Conservation (phyloP, 2,329 filamentous ascomycete species). For the Epichloe gansuensis region DNA sequence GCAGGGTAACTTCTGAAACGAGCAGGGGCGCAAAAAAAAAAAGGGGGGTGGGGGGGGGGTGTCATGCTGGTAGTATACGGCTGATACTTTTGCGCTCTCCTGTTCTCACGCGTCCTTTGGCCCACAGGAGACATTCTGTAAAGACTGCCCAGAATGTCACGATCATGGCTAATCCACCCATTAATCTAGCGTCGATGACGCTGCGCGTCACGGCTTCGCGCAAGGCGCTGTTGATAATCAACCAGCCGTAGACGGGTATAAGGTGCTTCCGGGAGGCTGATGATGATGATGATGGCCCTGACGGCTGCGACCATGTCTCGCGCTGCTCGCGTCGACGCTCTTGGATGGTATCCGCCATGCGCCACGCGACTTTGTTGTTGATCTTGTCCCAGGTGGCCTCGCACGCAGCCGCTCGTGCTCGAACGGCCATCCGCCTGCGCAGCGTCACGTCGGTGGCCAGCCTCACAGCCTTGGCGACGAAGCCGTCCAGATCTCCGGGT, state of each 20-base stretch:
- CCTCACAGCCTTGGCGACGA: conserved; percentile 39
- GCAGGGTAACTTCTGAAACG: no score
- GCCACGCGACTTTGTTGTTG: conserved; percentile 55
- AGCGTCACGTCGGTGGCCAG: conserved; percentile 33
- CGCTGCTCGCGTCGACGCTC: conserved; percentile 25
- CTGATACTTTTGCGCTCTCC: conserved; percentile 9
- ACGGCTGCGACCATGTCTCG: conserved; percentile 1
- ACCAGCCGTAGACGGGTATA: conserved; percentile 31
- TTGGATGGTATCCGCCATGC: conserved; percentile 42
- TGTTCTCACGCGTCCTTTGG: conserved; percentile 19
- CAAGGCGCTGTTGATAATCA: conserved; percentile 27
- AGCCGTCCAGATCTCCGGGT: conserved; percentile 44
- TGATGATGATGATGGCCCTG: background rate
- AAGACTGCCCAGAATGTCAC: conserved; percentile 36
- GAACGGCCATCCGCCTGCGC: conserved; percentile 30
- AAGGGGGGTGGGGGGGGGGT: no score
- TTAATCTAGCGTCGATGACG: conserved; percentile 31
- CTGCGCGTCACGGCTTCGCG: conserved; percentile 22
- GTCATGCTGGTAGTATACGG: background rate
- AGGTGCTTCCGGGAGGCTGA: conserved; percentile 17
- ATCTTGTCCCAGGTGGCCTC: conserved; percentile 60
- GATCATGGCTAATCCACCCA: conserved; percentile 33
- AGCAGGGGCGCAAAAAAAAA: no score
- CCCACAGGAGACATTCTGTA: conserved; percentile 31
- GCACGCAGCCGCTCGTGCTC: conserved; percentile 43